Evolutionary conservation across 176 grass and related monocot species (phyloP).

Genomic region (Oryza meridionalis): DNA sequence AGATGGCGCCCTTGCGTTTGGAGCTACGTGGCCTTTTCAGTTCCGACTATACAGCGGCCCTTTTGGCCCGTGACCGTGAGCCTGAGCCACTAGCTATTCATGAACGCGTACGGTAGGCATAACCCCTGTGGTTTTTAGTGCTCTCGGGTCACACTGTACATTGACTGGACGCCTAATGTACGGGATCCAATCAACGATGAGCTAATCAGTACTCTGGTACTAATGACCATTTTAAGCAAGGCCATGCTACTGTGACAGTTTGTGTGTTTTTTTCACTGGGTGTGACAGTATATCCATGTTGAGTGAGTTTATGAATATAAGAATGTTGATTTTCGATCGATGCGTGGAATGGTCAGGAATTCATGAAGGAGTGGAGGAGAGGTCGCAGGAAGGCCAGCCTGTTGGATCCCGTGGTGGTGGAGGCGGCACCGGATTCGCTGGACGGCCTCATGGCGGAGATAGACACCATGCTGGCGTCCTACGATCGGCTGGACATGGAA

Average conservation of each 20-base stretch:
- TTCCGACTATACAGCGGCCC: neutral
- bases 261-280: no score
- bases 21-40: constrained; percentile 26
- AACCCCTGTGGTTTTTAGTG: neutral
- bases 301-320: neutral
- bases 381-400: constrained; percentile 42
- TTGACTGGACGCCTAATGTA: neutral
- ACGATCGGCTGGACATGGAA: constrained; percentile 63
- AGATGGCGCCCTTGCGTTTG: constrained; percentile 32
- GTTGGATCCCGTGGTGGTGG: constrained; percentile 65
- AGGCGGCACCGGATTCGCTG: constrained; percentile 76
- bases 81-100: neutral
- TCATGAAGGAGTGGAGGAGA: constrained; percentile 73
- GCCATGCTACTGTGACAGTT: neutral
- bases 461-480: constrained; percentile 57
- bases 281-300: neutral
- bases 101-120: neutral
- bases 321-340: neutral
- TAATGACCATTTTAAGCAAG: neutral
- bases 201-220: neutral
- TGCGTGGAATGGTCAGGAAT: constrained; percentile 47
- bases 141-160: neutral
- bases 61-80: constrained; percentile 46
- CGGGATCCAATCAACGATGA: neutral
- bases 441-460: constrained; percentile 74